Base-by-base conservation (phyloP, 352 stramenopile genomes). In the Phytophthora palmivora region DNA sequence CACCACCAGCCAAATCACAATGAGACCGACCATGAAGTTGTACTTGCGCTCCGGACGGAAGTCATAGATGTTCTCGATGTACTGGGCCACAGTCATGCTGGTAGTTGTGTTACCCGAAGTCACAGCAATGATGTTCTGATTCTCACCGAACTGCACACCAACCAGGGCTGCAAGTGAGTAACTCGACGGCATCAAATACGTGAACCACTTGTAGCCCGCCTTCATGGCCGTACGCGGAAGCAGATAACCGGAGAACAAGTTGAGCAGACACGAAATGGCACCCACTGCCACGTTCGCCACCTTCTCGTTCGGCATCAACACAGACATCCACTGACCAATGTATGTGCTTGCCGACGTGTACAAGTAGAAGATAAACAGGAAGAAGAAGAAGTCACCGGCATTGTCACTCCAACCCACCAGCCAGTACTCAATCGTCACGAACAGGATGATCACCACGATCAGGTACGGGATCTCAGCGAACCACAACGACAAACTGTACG, bases 221-320 rank as follows among this genome's bases (percentile, higher is more conserved):
- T 74, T 59, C 78, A 87, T 87, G 6, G 67, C 11, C 22, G 73
- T 67, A 51, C 66, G 74, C 1, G 78, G 78, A 11, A 85, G 33
- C 36, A 88, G 28, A 65, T 80, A 88, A 15, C 78, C 78, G 4
- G 58, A 63, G 65, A 89, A 89, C 53, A 87, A 41, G 70, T 88
- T 89, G 45, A 89, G 74, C 43, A 87, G 28, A 37, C 70, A 84
- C 39, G 80, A 89, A 4, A 89, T 33, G 0, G 80, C 80, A 52
- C 80, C 80, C 33, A 89, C 80, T 0, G 80, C 80, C 9, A 91
- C 81, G 54, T 88, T 90, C 16, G 78, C 81, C 44, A 90, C 81
- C 76, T 90, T 90, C 49, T 75, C 61, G 54, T 88, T 90, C 32
- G 81, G 81, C 70, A 73, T 87, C 57, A 90, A 60, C 39, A 66